These are phyloP conservation scores for Aspergillus sclerotialis DNA, from an alignment of 2,329 filamentous ascomycete species.

Conservation along the genomic window DNA sequence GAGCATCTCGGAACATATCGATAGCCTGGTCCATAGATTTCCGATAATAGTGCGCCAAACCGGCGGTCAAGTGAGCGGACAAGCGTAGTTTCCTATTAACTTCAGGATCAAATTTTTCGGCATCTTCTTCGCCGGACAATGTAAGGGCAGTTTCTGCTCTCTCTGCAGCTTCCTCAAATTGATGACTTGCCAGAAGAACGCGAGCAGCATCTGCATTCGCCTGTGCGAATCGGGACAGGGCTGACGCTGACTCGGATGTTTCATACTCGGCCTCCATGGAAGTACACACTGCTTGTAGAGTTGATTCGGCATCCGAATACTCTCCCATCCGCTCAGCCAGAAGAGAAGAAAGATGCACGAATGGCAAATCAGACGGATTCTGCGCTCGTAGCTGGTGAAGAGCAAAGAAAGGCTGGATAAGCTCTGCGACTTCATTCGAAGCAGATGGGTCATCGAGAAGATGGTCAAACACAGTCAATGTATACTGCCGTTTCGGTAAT, in stretches of 20 bases:
- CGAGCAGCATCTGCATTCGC: slow-evolving; percentile 82
- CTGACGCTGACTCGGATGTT: slow-evolving; percentile 65
- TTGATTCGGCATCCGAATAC: slow-evolving; percentile 54
- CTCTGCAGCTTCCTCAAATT: slow-evolving; percentile 64
- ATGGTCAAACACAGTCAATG: slow-evolving; percentile 74
- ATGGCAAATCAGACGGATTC: slow-evolving; percentile 61
- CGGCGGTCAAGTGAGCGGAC: slow-evolving; percentile 78
- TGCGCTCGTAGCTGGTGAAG: slow-evolving; percentile 73
- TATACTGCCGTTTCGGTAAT: slow-evolving; percentile 70
- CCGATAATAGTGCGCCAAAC: slow-evolving; percentile 71
- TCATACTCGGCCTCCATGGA: slow-evolving; percentile 77
- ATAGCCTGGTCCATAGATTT: slow-evolving; percentile 63
- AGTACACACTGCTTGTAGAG: slow-evolving; percentile 60
- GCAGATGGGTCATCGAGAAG: slow-evolving; percentile 52
- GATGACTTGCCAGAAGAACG: slow-evolving; percentile 64
- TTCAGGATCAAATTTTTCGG: slow-evolving; percentile 55
- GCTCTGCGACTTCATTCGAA: slow-evolving; percentile 49
- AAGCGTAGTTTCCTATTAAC: slow-evolving; percentile 65
- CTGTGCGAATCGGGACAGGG: slow-evolving; percentile 70
- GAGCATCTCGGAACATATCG: slow-evolving; percentile 69
- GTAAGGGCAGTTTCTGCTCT: slow-evolving; percentile 75
- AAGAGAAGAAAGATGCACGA: slow-evolving; percentile 70
- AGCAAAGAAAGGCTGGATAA: slow-evolving; percentile 84
- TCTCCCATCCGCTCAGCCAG: slow-evolving; percentile 76
- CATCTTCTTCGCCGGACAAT: slow-evolving; percentile 65